phyloP scores from a whole-genome alignment of 2,329 filamentous ascomycete species.

The Colletotrichum camelliae region DNA sequence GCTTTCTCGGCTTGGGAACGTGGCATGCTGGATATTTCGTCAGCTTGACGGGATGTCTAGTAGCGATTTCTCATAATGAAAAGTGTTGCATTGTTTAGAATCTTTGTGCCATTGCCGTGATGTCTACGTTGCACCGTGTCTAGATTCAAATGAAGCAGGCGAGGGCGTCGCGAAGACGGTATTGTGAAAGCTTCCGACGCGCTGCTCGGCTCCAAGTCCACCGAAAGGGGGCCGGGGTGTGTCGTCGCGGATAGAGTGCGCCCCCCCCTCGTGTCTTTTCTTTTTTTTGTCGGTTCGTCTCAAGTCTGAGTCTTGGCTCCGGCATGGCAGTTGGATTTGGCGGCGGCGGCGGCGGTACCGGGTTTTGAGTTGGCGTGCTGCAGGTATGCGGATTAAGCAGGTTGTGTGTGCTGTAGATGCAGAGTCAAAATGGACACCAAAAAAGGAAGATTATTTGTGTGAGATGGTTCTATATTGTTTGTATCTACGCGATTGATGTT shows the following conservation, averaged over 20 bases:
- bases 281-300: neutral
- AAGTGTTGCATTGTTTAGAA: slow-evolving; percentile 20
- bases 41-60: neutral
- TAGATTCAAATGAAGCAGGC: neutral
- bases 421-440: neutral
- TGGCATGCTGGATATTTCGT: neutral
- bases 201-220: neutral
- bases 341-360: neutral
- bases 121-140: neutral
- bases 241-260: neutral
- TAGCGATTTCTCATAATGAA: slow-evolving; percentile 9
- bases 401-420: neutral
- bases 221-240: neutral
- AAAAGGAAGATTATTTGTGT: no score
- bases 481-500: no score
- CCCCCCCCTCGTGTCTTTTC: neutral
- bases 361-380: neutral
- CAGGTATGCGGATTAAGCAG: neutral
- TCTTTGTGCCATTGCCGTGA: neutral
- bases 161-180: neutral
- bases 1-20: neutral
- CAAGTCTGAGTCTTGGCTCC: neutral
- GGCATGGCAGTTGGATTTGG: neutral
- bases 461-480: no score
- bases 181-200: neutral